phyloP scores from a whole-genome alignment of 2,329 filamentous ascomycete species.

The Chrysosporium keratinophilum region DNA sequence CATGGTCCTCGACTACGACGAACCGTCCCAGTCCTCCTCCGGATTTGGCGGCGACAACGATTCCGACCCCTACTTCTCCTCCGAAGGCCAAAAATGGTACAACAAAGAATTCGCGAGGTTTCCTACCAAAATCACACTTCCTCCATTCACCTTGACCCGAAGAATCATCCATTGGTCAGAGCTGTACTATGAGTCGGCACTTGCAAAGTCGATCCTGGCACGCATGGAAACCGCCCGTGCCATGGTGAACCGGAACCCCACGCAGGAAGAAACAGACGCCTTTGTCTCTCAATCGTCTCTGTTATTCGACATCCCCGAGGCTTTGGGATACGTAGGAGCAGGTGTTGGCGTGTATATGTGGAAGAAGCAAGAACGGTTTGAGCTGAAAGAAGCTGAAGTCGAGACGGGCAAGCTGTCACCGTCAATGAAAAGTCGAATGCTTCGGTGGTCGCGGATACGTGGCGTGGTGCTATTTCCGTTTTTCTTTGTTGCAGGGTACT shows the following conservation, averaged over 20 bases:
- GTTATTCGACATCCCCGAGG: slow-evolving; percentile 1
- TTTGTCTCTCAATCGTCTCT: neutral
- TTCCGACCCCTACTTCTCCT: slow-evolving; percentile 12
- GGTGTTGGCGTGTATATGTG: neutral
- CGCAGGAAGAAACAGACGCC: slow-evolving; percentile 19
- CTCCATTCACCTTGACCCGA: slow-evolving; percentile 22
- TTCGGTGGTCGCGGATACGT: neutral
- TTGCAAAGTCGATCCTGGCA: slow-evolving; percentile 10
- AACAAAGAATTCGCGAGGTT: slow-evolving; percentile 16
- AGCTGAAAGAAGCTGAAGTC: neutral
- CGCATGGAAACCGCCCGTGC: slow-evolving; percentile 20
- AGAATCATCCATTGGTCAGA: slow-evolving; percentile 23
- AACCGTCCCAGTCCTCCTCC: neutral
- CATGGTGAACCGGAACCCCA: slow-evolving; percentile 22
- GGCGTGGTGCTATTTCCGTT: neutral
- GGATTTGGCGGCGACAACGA: slow-evolving; percentile 9
- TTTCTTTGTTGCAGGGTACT: neutral
- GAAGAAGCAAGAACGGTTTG: neutral
- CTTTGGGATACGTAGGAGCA: neutral
- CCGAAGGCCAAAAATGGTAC: neutral
- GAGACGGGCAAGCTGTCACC: neutral
- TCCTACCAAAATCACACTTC: slow-evolving; percentile 20
- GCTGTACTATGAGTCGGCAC: slow-evolving; percentile 17
- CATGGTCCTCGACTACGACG: slow-evolving; percentile 7
- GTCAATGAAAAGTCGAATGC: neutral